These are phyloP conservation scores for Filobasidium uniguttulatum DNA, from an alignment of 1,284 basidiomycete genomes.

Conservation along the genomic window DNA sequence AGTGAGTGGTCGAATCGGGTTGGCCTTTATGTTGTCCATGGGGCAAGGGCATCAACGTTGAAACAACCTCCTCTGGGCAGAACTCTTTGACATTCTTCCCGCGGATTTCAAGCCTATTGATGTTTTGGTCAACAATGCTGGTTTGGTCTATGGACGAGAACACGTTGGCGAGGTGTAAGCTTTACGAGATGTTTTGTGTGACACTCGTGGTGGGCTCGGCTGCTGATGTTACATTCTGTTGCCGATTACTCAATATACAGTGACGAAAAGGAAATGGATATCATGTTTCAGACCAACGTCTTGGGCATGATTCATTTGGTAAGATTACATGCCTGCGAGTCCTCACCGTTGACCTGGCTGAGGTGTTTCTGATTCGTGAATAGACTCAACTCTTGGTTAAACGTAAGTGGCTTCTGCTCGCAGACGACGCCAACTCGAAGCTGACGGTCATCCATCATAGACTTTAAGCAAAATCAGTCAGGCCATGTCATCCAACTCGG, in stretches of 20 bases:
- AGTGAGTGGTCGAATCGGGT: conserved; percentile 2
- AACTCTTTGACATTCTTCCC: conserved; percentile 15
- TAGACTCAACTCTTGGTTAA: conserved; percentile 43
- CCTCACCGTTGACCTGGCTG: too few species aligned
- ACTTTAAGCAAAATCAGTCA: conserved; percentile 73
- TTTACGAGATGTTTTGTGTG: background rate
- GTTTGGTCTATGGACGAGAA: conserved; percentile 33
- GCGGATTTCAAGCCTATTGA: conserved; percentile 15
- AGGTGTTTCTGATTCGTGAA: background rate
- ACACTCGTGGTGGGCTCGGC: background rate
- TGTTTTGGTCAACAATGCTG: conserved; percentile 37
- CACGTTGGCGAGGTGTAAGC: conserved; percentile 30
- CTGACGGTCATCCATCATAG: conserved; percentile 35
- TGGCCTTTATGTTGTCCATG: background rate
- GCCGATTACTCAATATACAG: background rate
- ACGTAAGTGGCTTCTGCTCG: conserved; percentile 38
- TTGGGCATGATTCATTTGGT: conserved; percentile 64
- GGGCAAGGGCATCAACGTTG: too few species aligned
- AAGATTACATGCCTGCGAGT: too few species aligned
- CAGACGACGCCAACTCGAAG: background rate
- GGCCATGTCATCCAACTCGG: conserved; percentile 96
- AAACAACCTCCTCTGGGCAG: background rate
- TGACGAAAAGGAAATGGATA: conserved; percentile 27
- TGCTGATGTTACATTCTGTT: background rate
- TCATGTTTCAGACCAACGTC: conserved; percentile 90